phyloP scores from a whole-genome alignment of 306 rosid species.

The Glycine tomentella region DNA sequence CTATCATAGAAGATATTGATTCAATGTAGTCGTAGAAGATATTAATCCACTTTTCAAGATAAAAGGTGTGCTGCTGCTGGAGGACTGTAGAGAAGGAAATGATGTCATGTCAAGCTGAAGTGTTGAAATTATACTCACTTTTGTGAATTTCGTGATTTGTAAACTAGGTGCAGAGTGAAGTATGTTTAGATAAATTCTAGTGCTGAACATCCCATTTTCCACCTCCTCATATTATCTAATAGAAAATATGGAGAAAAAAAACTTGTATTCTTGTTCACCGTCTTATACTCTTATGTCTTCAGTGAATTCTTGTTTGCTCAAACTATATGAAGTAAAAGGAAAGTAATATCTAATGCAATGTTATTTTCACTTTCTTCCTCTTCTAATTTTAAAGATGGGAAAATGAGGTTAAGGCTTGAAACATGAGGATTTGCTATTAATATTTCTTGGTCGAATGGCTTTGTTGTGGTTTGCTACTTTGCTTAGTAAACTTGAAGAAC shows the following conservation, averaged over 20 bases:
- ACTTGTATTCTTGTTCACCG: background rate
- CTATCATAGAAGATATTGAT: background rate
- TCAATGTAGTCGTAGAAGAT: background rate
- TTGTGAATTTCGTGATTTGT: constrained; percentile 15
- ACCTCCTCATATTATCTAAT: constrained; percentile 8
- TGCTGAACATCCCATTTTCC: background rate
- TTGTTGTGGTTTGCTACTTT: constrained; percentile 23
- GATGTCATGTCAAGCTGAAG: background rate
- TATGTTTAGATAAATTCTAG: background rate
- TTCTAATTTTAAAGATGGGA: constrained; percentile 16
- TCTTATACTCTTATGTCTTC: background rate
- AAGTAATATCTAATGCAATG: background rate
- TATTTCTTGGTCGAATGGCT: background rate
- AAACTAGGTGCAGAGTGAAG: background rate
- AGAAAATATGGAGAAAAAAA: background rate
- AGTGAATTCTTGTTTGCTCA: constrained; percentile 23
- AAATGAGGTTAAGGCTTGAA: constrained; percentile 35
- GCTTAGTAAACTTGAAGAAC: constrained; percentile 12
- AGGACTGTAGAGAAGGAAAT: background rate
- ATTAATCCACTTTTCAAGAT: background rate
- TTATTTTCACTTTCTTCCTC: background rate
- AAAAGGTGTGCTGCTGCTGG: background rate
- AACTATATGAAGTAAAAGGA: background rate
- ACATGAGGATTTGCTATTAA: constrained; percentile 10
- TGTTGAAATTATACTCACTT: constrained; percentile 2